Base-by-base conservation (phyloP, 805 yeast species). In the Ogataea philodendri region DNA sequence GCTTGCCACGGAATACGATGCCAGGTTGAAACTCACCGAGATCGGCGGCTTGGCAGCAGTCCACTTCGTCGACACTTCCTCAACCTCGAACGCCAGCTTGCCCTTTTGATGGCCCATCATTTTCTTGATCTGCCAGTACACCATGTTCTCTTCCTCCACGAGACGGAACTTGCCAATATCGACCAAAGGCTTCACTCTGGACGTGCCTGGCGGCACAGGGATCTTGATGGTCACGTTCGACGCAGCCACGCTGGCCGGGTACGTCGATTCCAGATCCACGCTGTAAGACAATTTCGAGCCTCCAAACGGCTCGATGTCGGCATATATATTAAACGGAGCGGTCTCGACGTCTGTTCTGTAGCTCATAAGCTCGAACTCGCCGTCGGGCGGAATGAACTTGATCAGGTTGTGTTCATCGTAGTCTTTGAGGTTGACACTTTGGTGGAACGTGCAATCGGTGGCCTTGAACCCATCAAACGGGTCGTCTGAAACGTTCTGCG, bases 351-450 rank as follows among this genome's bases (percentile, higher is more conserved):
- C 76, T 1, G 67, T 60, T 37, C 81, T 66, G 60, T 87, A 88
- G 22, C 76, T 69, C 89, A 88, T 80, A 41, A 88, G 70, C 57
- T 86, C 90, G 55, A 86, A 84, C 33, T 78, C 76, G 1, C 95
- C 95, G 60, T 87, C 95, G 2, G 96, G 96, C 3, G 96, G 96
- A 9, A 79, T 67, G 46, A 88, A 87, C 29, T 72, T 75, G 39
- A 88, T 81, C 15, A 74, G 63, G 25, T 83, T 65, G 16, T 81
- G 78, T 14, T 67, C 54, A 42, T 84, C 87, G 57, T 81, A 85
- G 47, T 75, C 72, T 39, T 75, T 74, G 37, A 86, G 65, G 42
- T 81, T 77, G 16, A 87, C 96, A 59, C 95, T 84, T 50, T 85
- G 90, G 59, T 87, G 96, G 60, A 87, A 83, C 45, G 82, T 85